phyloP scores from a whole-genome alignment of 2,329 filamentous ascomycete species.

The Dactylellina drechsleri region DNA sequence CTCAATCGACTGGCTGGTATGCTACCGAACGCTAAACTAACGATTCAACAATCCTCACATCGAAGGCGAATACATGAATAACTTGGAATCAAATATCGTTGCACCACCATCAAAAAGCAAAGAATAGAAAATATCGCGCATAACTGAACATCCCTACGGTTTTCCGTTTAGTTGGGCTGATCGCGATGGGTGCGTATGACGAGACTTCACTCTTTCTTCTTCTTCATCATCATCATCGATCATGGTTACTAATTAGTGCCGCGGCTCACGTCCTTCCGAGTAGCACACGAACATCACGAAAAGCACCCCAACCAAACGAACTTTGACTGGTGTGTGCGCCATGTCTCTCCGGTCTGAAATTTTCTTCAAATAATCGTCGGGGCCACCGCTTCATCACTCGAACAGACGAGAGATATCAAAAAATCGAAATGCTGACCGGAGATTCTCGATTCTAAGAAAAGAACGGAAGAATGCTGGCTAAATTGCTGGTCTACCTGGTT shows the following conservation, averaged over 20 bases:
- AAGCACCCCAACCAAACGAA: too few species aligned
- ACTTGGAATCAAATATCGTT: not conserved
- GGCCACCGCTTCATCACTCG: conserved; percentile 7
- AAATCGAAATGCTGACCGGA: conserved; percentile 31
- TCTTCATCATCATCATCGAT: not conserved
- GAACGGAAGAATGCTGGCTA: conserved; percentile 55
- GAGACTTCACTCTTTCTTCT: conserved; percentile 10
- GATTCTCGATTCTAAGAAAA: conserved; percentile 43
- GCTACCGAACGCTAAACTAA: too few species aligned
- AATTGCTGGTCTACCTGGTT: conserved; percentile 46
- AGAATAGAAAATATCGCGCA: conserved; percentile 31
- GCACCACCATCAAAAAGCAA: conserved; percentile 14
- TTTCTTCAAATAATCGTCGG: conserved; percentile 1
- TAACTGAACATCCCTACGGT: conserved; percentile 47
- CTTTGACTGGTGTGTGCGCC: too few species aligned
- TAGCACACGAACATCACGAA: conserved; percentile 7
- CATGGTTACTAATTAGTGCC: conserved; percentile 9
- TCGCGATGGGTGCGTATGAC: conserved; percentile 54
- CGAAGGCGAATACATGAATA: not conserved
- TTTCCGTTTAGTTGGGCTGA: conserved; percentile 49
- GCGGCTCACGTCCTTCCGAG: conserved; percentile 12
- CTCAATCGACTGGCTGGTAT: conserved; percentile 29
- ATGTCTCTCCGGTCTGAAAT: too few species aligned
- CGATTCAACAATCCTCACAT: conserved; percentile 50
- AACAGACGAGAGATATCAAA: conserved; percentile 27